Percentiles rank a stretch among this genome's conserved stretches.
phyloP scores from a whole-genome alignment of 1,139 yeast genomes.

The Hyphopichia khmerensis region DNA sequence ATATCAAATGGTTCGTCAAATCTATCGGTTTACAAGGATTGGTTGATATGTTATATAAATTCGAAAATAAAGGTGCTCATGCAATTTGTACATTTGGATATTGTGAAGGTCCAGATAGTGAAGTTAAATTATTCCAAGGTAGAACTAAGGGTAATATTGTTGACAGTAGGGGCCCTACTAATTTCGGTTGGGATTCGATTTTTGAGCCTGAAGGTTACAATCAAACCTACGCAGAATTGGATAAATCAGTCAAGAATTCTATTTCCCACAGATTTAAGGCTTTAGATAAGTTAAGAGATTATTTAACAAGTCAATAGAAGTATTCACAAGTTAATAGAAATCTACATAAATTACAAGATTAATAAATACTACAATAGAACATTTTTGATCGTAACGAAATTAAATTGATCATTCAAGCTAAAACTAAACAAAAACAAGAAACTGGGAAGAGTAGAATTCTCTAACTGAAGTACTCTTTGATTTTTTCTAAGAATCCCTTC shows the following conservation, averaged over 20 bases:
- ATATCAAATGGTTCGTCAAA: constrained; percentile 83
- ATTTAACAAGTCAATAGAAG: constrained; percentile 33
- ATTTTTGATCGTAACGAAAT: neutral
- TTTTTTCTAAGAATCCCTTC: constrained; percentile 32
- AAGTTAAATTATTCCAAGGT: constrained; percentile 80
- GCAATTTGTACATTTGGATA: constrained; percentile 94
- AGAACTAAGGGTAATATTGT: constrained; percentile 80
- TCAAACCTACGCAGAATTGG: constrained; percentile 92
- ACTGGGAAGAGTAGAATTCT: too few species aligned
- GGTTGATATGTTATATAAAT: constrained; percentile 73
- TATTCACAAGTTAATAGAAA: constrained; percentile 32
- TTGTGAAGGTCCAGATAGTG: constrained; percentile 76
- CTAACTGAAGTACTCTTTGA: constrained; percentile 27
- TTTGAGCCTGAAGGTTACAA: constrained; percentile 74
- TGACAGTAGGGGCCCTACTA: constrained; percentile 68
- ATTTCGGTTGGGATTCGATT: constrained; percentile 94
- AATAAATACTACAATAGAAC: neutral
- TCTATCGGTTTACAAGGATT: constrained; percentile 71
- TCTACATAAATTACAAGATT: neutral
- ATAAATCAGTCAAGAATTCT: constrained; percentile 66
- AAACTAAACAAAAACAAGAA: neutral
- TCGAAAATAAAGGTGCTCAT: constrained; percentile 79
- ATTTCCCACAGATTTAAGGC: constrained; percentile 90
- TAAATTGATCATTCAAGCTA: neutral
- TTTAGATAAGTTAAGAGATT: constrained; percentile 65